These are phyloP conservation scores for Cladophialophora psammophila DNA, from an alignment of 2,329 filamentous ascomycete genomes.

Conservation along the genomic window DNA sequence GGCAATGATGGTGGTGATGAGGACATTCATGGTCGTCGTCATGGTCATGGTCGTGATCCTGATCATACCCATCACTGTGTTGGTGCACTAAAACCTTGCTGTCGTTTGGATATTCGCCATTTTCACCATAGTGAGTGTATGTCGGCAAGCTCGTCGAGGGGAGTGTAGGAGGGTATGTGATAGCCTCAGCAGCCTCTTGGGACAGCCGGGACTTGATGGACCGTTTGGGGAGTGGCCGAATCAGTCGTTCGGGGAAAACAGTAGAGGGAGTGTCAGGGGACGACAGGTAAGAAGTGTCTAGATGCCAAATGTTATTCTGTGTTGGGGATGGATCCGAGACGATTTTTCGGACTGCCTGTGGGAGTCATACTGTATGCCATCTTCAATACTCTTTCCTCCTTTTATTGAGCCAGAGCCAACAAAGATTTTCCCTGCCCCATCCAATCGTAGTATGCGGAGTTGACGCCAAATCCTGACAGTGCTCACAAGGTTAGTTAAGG, in stretches of 20 bases:
- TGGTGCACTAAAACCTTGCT: conserved; percentile 57
- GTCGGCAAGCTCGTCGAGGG: conserved; percentile 76
- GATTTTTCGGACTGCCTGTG: not conserved
- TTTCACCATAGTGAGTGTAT: conserved; percentile 70
- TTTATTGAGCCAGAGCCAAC: conserved; percentile 18
- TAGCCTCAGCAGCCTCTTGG: conserved; percentile 80
- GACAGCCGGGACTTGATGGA: conserved; percentile 87
- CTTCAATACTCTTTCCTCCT: conserved; percentile 26
- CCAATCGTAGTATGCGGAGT: conserved; percentile 13
- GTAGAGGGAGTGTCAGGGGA: conserved; percentile 76
- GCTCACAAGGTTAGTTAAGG: conserved; percentile 3
- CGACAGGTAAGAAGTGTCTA: conserved; percentile 59
- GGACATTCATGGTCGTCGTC: conserved; percentile 35
- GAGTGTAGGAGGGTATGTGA: conserved; percentile 81
- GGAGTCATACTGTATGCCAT: conserved; percentile 38
- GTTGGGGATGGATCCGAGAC: not conserved
- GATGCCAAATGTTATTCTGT: conserved; percentile 29
- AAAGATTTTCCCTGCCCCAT: conserved; percentile 27
- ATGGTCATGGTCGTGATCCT: conserved; percentile 39
- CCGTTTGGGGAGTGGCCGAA: conserved; percentile 88
- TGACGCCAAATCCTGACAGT: conserved; percentile 4
- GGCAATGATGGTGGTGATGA: conserved; percentile 42
- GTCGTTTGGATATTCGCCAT: conserved; percentile 59
- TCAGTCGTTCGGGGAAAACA: conserved; percentile 86
- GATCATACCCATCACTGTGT: conserved; percentile 46